A percentile compares a stretch with the other conserved stretches of the same genome.
Conservation (phyloP, 140 eudicot species). For the Senecio squalidus region DNA sequence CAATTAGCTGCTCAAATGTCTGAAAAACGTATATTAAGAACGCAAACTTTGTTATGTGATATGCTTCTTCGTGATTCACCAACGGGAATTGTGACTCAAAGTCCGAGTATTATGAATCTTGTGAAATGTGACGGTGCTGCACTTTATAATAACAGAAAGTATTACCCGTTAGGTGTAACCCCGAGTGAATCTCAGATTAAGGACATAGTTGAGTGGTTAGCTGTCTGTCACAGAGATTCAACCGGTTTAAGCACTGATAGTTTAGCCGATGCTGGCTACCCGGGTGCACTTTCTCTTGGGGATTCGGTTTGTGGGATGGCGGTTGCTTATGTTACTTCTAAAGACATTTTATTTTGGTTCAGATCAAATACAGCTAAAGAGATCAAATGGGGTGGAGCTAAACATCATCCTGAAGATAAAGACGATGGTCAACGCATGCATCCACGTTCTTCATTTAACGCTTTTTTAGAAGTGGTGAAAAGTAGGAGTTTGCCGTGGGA, state of each 20-base stretch:
- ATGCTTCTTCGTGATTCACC: conserved; percentile 84
- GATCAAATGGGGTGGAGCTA: conserved; percentile 94
- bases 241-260: conserved; percentile 90
- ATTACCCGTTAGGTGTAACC: conserved; percentile 63
- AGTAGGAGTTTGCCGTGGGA: conserved; percentile 87
- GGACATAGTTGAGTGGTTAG: conserved; percentile 71
- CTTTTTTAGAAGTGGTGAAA: conserved; percentile 84
- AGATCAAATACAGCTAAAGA: conserved; percentile 75
- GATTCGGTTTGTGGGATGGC: conserved; percentile 92
- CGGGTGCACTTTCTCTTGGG: conserved; percentile 60
- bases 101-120: conserved; percentile 81
- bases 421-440: conserved; percentile 82
- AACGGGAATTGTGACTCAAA: conserved; percentile 67
- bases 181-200: conserved; percentile 77
- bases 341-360: conserved; percentile 77
- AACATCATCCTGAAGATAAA: conserved; percentile 76
- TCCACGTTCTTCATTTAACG: conserved; percentile 84
- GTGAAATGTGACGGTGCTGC: conserved; percentile 95
- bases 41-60: conserved; percentile 83
- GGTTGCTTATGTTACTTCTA: conserved; percentile 59
- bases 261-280: conserved; percentile 82
- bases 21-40: conserved; percentile 67
- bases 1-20: conserved; percentile 63
- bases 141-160: conserved; percentile 51
- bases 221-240: conserved; percentile 49